Conservation (phyloP, 1,284 basidiomycete genomes). For the Rhodotorula mucilaginosa region DNA sequence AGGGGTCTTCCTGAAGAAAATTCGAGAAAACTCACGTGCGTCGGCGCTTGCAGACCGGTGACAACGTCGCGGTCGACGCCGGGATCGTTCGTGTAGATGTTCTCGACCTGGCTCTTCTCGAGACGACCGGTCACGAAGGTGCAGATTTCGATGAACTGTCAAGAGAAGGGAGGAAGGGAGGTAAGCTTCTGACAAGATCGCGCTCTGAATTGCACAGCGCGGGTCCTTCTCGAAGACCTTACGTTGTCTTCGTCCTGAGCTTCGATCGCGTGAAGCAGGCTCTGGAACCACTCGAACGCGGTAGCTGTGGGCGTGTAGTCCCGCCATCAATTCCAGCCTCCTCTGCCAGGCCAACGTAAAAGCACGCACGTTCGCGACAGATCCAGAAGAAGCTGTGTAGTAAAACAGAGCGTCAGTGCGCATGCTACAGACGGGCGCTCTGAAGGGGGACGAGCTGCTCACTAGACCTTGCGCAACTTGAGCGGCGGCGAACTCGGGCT, state of each 20-base stretch:
- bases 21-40: slow-evolving; percentile 54
- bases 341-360: not conserved
- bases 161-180: not conserved
- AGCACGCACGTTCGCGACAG: slow-evolving; percentile 42
- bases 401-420: too few relatives aligned
- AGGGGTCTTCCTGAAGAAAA: too few relatives aligned
- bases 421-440: too few relatives aligned
- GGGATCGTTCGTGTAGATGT: slow-evolving; percentile 69
- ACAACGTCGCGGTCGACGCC: slow-evolving; percentile 84
- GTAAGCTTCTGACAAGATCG: too few relatives aligned
- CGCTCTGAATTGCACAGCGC: too few relatives aligned
- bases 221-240: not conserved
- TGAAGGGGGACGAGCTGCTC: slow-evolving; percentile 14
- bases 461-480: slow-evolving; percentile 50
- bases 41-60: slow-evolving; percentile 76
- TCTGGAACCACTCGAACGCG: slow-evolving; percentile 86
- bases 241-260: slow-evolving; percentile 74
- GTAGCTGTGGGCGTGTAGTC: slow-evolving; percentile 14
- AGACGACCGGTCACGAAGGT: slow-evolving; percentile 85
- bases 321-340: not conserved
- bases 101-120: slow-evolving; percentile 82
- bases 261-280: slow-evolving; percentile 83
- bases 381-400: slow-evolving; percentile 44
- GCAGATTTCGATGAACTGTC: slow-evolving; percentile 59
- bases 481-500: slow-evolving; percentile 4